A percentile compares a stretch with the other conserved stretches of the same genome.
Evolutionary conservation across 371 early-diverging fungal species (phyloP).

Genomic region (Umbelopsis sp.): DNA sequence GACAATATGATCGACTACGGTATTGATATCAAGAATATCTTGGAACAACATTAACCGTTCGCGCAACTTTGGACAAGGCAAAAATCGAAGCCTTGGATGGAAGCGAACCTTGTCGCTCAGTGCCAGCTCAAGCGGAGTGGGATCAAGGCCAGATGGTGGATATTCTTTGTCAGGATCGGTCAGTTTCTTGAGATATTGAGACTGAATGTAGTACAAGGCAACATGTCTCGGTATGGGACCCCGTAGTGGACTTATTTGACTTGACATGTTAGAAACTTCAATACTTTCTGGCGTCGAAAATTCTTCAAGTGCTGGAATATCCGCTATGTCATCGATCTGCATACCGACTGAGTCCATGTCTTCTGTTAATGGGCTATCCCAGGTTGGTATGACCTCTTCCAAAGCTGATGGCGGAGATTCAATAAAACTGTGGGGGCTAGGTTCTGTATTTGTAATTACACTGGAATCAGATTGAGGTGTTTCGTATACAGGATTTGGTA

Average conservation of each 20-base stretch:
- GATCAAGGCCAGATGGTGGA: background rate
- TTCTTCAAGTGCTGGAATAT: background rate
- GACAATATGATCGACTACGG: background rate
- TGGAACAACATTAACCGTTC: slow-evolving; percentile 8
- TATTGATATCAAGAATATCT: background rate
- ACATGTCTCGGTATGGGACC: slow-evolving; percentile 9
- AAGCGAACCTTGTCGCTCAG: background rate
- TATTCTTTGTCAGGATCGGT: background rate
- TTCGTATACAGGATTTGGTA: background rate
- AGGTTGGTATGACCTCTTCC: background rate
- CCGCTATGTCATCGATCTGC: background rate
- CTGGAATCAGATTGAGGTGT: background rate
- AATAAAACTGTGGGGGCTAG: background rate
- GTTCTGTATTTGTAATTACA: slow-evolving; percentile 12
- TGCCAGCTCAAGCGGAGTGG: slow-evolving; percentile 1
- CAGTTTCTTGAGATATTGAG: background rate
- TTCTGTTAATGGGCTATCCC: background rate
- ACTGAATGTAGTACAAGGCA: slow-evolving; percentile 7
- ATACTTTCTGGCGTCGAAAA: background rate
- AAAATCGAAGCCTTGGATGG: background rate
- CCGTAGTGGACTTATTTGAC: background rate
- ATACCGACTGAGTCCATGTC: background rate
- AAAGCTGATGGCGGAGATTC: background rate
- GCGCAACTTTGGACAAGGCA: slow-evolving; percentile 2
- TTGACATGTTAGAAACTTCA: background rate